Base-by-base conservation (phyloP, 352 stramenopile species). In the Phytophthora citrophthora region DNA sequence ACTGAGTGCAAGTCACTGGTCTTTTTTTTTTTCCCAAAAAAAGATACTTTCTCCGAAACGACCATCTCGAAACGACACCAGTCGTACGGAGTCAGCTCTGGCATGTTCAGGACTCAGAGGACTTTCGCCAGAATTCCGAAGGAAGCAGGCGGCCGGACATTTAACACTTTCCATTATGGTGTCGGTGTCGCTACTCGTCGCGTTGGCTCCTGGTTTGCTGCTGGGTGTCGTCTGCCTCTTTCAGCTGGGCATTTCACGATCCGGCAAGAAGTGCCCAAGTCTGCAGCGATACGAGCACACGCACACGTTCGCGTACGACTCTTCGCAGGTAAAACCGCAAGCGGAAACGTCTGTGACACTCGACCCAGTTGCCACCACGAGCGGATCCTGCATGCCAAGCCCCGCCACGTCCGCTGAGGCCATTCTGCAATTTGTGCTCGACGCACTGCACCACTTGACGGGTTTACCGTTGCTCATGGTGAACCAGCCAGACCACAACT, bases 341-440 rank as follows among this genome's bases (percentile, higher is more conserved):
- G 31, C 36, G 34, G 62, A 75, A 72, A 72, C 61, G 61, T 27
- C 67, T 72, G 67, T 40, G 67, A 75, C 61, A 71, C 54, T 65
- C 43, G 40, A 9, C 4, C 24, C 64, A 56, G 63, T 66, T 58
- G 53, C 39, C 51, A 61, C 47, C 10, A 40, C 26, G 51, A 64
- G 32, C 39, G 53, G 34, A 45, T 50, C 40, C 57, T 66, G 36
- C 48, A 69, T 64, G 56, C 45, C 48, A 9, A 56, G 57, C 43
- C 45, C 52, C 20, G 46, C 44, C 23, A 61, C 53, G 11, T 49
- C 49, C 46, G 31, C 39, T 10, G 47, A 63, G 18, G 45, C 27
- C 72, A 81, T 81, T 81, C 43, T 72, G 36, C 72, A 74, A 78
- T 73, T 73, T 70, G 53, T 75, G 39, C 48, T 71, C 20, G 38